phyloP scores from a whole-genome alignment of 345 rosid species.

The Punica granatum region DNA sequence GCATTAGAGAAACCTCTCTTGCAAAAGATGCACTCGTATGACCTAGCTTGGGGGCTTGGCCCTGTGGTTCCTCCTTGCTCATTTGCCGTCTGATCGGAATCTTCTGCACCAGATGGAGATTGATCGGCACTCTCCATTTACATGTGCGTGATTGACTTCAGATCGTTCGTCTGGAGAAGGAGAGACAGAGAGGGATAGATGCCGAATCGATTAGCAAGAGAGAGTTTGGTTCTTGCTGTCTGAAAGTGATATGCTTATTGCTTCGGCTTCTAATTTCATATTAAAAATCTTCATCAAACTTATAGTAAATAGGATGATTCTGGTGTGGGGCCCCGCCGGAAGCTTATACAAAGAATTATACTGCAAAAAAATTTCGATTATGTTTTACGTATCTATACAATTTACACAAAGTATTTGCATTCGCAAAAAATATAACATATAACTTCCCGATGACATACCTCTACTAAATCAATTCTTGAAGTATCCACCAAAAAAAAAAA shows the following conservation, averaged over 20 bases:
- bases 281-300: neutral
- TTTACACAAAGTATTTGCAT: too few relatives aligned
- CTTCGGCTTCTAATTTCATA: neutral
- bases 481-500: too few relatives aligned
- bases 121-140: neutral
- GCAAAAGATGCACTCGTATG: slow-evolving; percentile 74
- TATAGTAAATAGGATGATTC: neutral
- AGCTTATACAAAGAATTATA: too few relatives aligned
- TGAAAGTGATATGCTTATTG: neutral
- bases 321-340: neutral
- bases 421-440: too few relatives aligned
- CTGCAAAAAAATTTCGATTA: too few relatives aligned
- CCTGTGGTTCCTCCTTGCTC: neutral
- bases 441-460: too few relatives aligned
- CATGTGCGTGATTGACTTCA: neutral
- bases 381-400: too few relatives aligned
- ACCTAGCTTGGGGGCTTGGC: slow-evolving; percentile 26
- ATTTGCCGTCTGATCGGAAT: slow-evolving; percentile 2
- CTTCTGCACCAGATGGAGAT: slow-evolving; percentile 13
- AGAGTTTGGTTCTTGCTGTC: neutral
- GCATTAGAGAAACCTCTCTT: slow-evolving; percentile 89
- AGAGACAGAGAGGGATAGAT: neutral
- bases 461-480: too few relatives aligned
- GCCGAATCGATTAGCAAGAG: neutral
- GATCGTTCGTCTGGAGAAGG: neutral